phyloP scores from a whole-genome alignment of 2,329 filamentous ascomycete genomes.

The Mycosphaerella sp. region DNA sequence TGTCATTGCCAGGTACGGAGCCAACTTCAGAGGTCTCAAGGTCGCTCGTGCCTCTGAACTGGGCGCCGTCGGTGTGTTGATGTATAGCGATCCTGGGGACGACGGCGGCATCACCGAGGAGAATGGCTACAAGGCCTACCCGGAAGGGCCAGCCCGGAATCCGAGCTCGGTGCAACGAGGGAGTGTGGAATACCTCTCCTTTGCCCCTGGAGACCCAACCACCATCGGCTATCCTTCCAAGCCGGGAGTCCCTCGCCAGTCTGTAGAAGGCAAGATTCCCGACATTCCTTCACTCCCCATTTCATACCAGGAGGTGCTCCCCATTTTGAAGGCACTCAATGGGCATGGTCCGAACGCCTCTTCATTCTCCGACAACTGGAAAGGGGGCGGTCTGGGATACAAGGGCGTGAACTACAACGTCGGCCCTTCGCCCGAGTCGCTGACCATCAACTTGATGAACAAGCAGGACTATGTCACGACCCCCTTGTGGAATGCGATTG shows the following conservation, averaged over 20 bases:
- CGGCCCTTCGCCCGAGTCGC: conserved; percentile 66
- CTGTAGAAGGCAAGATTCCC: conserved; percentile 64
- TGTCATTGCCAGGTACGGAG: conserved; percentile 76
- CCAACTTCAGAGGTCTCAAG: conserved; percentile 83
- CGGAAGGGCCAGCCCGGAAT: conserved; percentile 77
- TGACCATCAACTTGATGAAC: conserved; percentile 49
- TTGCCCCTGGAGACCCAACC: conserved; percentile 67
- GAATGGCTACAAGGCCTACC: conserved; percentile 74
- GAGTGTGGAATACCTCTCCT: conserved; percentile 60
- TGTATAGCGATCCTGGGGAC: conserved; percentile 85
- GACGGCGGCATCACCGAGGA: conserved; percentile 75
- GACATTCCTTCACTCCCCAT: conserved; percentile 87
- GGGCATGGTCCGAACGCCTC: conserved; percentile 73
- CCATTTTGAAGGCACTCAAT: conserved; percentile 83
- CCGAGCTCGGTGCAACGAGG: conserved; percentile 86
- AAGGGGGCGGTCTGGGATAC: conserved; percentile 59
- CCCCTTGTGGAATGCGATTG: conserved; percentile 67
- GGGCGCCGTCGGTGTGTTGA: conserved; percentile 76
- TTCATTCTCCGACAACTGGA: conserved; percentile 68
- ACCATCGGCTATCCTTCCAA: conserved; percentile 92
- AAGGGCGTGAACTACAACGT: conserved; percentile 81
- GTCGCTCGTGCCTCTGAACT: conserved; percentile 87
- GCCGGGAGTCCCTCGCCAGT: conserved; percentile 71
- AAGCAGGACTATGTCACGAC: conserved; percentile 47
- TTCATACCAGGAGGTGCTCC: conserved; percentile 78